Percentiles rank a stretch among this genome's conserved stretches.
phyloP scores from a whole-genome alignment of 345 rosid genomes.

The Bruguiera sexangula region DNA sequence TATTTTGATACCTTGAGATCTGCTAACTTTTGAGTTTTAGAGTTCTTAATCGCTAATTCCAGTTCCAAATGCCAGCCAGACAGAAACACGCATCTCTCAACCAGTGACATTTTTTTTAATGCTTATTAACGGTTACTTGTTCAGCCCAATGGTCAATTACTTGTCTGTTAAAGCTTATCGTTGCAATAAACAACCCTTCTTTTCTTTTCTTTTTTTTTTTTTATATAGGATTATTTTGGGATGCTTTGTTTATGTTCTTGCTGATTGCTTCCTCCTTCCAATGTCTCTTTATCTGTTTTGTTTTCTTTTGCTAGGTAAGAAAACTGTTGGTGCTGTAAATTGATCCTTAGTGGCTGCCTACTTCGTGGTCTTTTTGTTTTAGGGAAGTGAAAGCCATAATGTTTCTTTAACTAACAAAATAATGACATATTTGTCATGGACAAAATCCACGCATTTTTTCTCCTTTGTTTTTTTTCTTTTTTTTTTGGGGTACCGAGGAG shows the following conservation, averaged over 20 bases:
- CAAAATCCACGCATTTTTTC: too few species aligned
- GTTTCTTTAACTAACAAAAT: constrained; percentile 20
- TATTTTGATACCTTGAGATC: constrained; percentile 14
- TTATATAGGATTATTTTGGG: too few species aligned
- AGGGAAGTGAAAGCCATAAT: constrained; percentile 4
- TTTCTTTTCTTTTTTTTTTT: too few species aligned
- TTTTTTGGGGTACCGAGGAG: too few species aligned
- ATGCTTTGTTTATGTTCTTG: too few species aligned
- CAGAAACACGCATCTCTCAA: constrained; percentile 3
- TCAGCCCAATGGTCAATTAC: not conserved
- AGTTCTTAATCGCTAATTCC: not conserved
- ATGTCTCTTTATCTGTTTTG: too few species aligned
- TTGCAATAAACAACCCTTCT: too few species aligned
- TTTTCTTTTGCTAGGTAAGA: too few species aligned
- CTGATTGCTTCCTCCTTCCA: too few species aligned
- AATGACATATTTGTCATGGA: not conserved
- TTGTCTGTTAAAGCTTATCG: too few species aligned
- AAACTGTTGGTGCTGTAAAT: too few species aligned
- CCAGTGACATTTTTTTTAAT: not conserved
- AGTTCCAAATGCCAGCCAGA: not conserved
- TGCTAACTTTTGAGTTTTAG: constrained; percentile 8
- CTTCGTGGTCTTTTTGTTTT: not conserved
- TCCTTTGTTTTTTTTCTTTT: not conserved
- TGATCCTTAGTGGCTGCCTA: constrained; percentile 21
- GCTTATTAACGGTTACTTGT: too few species aligned